Conservation (phyloP, 1,284 basidiomycete genomes). For the Rhodotorula mucilaginosa region DNA sequence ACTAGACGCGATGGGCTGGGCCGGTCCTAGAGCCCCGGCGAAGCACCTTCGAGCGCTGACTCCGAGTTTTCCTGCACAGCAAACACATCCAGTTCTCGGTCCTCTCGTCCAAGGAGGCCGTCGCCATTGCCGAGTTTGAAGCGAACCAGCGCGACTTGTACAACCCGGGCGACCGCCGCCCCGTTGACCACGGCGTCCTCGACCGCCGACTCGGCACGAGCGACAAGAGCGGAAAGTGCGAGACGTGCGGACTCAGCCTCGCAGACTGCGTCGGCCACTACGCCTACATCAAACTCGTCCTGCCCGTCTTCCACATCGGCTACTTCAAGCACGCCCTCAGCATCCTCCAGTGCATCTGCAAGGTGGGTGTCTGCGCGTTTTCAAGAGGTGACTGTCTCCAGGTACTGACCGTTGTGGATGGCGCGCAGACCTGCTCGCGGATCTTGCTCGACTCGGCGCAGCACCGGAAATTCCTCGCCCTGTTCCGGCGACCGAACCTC, state of each 20-base stretch:
- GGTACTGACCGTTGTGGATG: not conserved
- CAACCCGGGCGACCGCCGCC: conserved; percentile 62
- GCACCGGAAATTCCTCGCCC: conserved; percentile 76
- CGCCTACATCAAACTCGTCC: conserved; percentile 82
- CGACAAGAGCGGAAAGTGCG: conserved; percentile 87
- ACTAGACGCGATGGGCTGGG: not conserved
- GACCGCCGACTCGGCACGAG: conserved; percentile 90
- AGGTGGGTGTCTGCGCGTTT: conserved; percentile 57
- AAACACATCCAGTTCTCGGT: conserved; percentile 93
- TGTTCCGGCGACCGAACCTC: conserved; percentile 83
- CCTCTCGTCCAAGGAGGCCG: conserved; percentile 86
- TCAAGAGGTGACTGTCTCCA: not conserved
- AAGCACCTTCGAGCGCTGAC: conserved; percentile 5
- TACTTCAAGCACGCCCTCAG: conserved; percentile 91
- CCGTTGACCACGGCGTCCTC: conserved; percentile 85
- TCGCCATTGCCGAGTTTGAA: conserved; percentile 90
- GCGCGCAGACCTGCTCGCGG: conserved; percentile 78
- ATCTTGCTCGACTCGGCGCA: conserved; percentile 89
- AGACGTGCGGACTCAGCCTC: conserved; percentile 88
- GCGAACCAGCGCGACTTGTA: conserved; percentile 88
- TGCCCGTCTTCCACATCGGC: conserved; percentile 94
- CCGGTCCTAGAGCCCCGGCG: too few relatives aligned
- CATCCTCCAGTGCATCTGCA: conserved; percentile 94
- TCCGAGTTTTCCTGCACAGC: conserved; percentile 52
- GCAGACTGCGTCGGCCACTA: conserved; percentile 88